Conservation (phyloP, 805 yeast species). For the Yamadazyma sp. region DNA sequence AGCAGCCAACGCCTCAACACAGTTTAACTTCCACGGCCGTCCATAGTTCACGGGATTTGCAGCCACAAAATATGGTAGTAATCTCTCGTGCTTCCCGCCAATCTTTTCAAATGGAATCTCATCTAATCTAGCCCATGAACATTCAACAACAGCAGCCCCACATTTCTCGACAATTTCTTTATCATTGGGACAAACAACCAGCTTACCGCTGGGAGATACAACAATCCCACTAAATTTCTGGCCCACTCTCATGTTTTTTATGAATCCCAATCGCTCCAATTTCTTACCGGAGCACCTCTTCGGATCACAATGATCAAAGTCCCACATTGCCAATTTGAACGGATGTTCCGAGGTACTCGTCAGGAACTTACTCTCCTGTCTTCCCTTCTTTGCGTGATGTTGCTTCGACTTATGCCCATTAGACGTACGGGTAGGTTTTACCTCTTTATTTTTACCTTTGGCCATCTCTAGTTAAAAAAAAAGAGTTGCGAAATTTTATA, state of each 20-base stretch:
- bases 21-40: slow-evolving; percentile 90
- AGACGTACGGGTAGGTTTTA: slow-evolving; percentile 46
- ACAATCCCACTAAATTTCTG: slow-evolving; percentile 90
- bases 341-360: slow-evolving; percentile 37
- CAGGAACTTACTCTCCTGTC: slow-evolving; percentile 43
- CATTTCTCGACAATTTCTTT: slow-evolving; percentile 65
- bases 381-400: slow-evolving; percentile 44
- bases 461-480: slow-evolving; percentile 35
- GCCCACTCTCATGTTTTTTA: slow-evolving; percentile 79
- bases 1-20: slow-evolving; percentile 97
- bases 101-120: slow-evolving; percentile 93
- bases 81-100: slow-evolving; percentile 85
- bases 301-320: slow-evolving; percentile 98
- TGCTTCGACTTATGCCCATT: slow-evolving; percentile 59
- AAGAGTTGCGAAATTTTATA: slow-evolving; percentile 2
- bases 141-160: slow-evolving; percentile 98
- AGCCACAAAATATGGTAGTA: slow-evolving; percentile 89
- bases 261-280: slow-evolving; percentile 82
- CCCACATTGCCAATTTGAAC: slow-evolving; percentile 96
- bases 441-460: slow-evolving; percentile 54
- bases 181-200: slow-evolving; percentile 89
- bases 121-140: slow-evolving; percentile 97
- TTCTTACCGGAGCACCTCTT: slow-evolving; percentile 96
- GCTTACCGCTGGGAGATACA: slow-evolving; percentile 89
- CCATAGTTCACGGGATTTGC: slow-evolving; percentile 98